phyloP scores from a whole-genome alignment of 2,329 filamentous ascomycete genomes.

The Fusarium vanettenii region DNA sequence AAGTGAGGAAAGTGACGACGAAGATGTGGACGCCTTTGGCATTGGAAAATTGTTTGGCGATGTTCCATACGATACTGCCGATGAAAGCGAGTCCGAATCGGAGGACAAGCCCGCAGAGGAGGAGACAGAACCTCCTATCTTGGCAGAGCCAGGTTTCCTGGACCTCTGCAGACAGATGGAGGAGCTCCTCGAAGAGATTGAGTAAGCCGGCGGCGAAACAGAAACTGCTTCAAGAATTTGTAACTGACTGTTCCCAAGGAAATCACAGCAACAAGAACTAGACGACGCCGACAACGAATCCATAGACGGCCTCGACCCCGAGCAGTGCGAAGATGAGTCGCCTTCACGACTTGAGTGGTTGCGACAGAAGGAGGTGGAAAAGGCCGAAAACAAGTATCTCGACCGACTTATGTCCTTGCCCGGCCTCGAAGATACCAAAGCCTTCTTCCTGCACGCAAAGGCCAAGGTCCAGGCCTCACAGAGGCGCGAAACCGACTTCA shows the following conservation, averaged over 20 bases:
- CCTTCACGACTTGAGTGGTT: conserved; percentile 53
- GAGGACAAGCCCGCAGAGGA: conserved; percentile 30
- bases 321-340: conserved; percentile 52
- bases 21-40: conserved; percentile 30
- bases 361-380: conserved; percentile 58
- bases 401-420: conserved; percentile 72
- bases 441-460: conserved; percentile 60
- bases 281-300: conserved; percentile 43
- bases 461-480: conserved; percentile 62
- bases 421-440: conserved; percentile 72
- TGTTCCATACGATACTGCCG: conserved; percentile 31
- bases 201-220: conserved; percentile 32
- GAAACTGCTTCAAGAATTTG: not conserved
- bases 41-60: conserved; percentile 42
- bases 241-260: conserved; percentile 19
- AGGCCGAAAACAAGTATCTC: conserved; percentile 62
- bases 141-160: conserved; percentile 43
- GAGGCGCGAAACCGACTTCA: conserved; percentile 60
- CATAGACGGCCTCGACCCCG: conserved; percentile 45
- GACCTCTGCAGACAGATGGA: conserved; percentile 43
- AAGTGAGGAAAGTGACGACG: conserved; percentile 20
- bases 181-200: conserved; percentile 45
- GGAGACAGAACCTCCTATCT: conserved; percentile 35
- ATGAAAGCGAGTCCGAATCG: conserved; percentile 36
- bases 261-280: conserved; percentile 22